Evolutionary conservation across 129 eudicot genomes (phyloP).

Genomic region (Flaveria sonorensis): DNA sequence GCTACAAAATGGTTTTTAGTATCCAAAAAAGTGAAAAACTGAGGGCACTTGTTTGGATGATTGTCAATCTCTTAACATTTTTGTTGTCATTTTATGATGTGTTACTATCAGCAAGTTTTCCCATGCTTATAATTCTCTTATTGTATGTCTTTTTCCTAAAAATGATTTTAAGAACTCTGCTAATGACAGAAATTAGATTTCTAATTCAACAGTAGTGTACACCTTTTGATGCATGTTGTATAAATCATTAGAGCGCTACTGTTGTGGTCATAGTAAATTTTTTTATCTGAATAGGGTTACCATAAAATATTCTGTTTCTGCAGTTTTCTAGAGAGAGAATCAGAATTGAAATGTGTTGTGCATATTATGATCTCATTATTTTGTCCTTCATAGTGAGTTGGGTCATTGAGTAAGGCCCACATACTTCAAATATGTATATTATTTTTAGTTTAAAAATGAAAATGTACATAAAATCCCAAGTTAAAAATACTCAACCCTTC

Average conservation of each 20-base stretch:
- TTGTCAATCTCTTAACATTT: conserved; percentile 35
- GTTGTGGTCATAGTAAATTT: conserved; percentile 15
- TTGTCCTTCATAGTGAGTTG: conserved; percentile 24
- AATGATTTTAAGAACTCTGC: background rate
- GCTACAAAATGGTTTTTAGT: conserved; percentile 65
- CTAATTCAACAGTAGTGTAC: conserved; percentile 24
- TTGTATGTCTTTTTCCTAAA: background rate
- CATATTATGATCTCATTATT: conserved; percentile 37
- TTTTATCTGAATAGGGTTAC: conserved; percentile 23
- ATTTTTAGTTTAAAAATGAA: background rate
- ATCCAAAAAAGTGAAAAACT: conserved; percentile 57
- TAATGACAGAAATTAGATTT: conserved; percentile 17
- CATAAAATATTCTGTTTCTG: conserved; percentile 33
- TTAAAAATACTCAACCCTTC: background rate
- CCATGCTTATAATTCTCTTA: conserved; percentile 26
- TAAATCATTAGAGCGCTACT: background rate
- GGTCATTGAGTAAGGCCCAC: conserved; percentile 30
- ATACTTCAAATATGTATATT: conserved; percentile 31
- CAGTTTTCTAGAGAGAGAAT: conserved; percentile 47
- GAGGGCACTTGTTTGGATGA: conserved; percentile 77
- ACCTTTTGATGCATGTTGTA: conserved; percentile 23
- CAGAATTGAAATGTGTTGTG: conserved; percentile 37
- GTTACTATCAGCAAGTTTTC: conserved; percentile 58
- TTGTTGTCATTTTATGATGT: conserved; percentile 53
- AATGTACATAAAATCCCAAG: background rate